Conservation (phyloP, 2,329 filamentous ascomycete species). For the Keithomyces neogunnii region DNA sequence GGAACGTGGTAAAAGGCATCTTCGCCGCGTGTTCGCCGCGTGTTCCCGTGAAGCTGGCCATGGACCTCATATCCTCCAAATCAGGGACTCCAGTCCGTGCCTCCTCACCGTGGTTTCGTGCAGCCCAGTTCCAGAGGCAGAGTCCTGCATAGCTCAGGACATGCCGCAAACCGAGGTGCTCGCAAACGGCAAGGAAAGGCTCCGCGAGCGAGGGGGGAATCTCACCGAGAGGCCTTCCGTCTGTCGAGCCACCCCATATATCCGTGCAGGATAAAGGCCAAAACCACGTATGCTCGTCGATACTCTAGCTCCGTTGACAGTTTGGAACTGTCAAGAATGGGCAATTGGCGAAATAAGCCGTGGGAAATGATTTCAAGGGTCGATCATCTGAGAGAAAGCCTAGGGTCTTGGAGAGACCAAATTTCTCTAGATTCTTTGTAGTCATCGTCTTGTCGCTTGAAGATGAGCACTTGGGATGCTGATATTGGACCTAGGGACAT, state of each 20-base stretch:
- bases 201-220: conserved; percentile 11
- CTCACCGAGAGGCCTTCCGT: conserved; percentile 1
- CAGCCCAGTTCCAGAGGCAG: conserved; percentile 12
- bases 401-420: conserved; percentile 1
- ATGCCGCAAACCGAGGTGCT: conserved; percentile 8
- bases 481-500: too few relatives aligned
- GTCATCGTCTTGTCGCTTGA: too few relatives aligned
- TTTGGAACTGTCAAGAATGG: conserved; percentile 1
- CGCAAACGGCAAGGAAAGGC: conserved; percentile 12
- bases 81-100: conserved; percentile 4
- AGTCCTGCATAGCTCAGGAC: conserved; percentile 13
- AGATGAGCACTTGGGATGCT: too few relatives aligned
- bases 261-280: conserved; percentile 12
- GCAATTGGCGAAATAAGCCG: conserved; percentile 4
- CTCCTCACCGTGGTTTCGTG: background rate
- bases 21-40: conserved; percentile 10
- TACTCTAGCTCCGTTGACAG: conserved; percentile 8
- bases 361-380: background rate
- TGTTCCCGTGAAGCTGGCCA: conserved; percentile 9
- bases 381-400: conserved; percentile 1
- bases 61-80: conserved; percentile 6
- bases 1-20: conserved; percentile 12
- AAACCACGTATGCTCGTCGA: conserved; percentile 11
- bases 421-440: background rate
- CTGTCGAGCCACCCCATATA: conserved; percentile 9